These are phyloP conservation scores for Pseudocohnilembus persalinus DNA, from an alignment of 169 alveolate species.

Conservation along the genomic window DNA sequence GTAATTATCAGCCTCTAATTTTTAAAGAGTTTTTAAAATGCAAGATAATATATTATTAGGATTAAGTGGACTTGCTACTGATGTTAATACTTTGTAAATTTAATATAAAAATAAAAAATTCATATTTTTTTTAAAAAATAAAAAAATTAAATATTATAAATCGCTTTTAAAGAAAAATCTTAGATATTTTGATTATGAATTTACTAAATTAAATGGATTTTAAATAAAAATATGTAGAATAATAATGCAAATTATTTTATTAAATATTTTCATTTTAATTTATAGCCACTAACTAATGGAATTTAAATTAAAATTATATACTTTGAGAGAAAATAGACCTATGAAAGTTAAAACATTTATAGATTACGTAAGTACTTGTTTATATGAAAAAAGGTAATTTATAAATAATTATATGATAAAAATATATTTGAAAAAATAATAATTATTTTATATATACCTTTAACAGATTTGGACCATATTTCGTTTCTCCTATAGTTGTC, in stretches of 20 bases:
- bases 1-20: conserved; percentile 65
- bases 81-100: conserved; percentile 73
- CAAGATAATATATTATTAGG: conserved; percentile 77
- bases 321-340: conserved; percentile 77
- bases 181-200: no score
- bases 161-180: no score
- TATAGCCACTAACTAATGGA: conserved; percentile 57
- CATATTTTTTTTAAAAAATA: not conserved
- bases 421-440: conserved; percentile 9
- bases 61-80: conserved; percentile 80
- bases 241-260: no score
- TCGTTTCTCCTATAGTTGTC: conserved; percentile 79
- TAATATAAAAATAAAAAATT: conserved; percentile 20
- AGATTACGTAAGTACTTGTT: conserved; percentile 67
- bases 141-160: no score
- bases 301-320: conserved; percentile 71
- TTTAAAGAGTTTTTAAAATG: conserved; percentile 78
- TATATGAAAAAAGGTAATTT: conserved; percentile 69
- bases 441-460: not conserved
- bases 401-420: no score
- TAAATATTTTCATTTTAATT: not conserved
- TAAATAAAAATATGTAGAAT: no score
- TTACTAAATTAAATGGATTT: no score
- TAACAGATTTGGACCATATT: conserved; percentile 81
- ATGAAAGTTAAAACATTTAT: conserved; percentile 73